Percentiles rank a stretch among this genome's conserved stretches.
These are phyloP conservation scores for Aphanomyces euteiches DNA, from an alignment of 352 stramenopile genomes.

Conservation along the genomic window DNA sequence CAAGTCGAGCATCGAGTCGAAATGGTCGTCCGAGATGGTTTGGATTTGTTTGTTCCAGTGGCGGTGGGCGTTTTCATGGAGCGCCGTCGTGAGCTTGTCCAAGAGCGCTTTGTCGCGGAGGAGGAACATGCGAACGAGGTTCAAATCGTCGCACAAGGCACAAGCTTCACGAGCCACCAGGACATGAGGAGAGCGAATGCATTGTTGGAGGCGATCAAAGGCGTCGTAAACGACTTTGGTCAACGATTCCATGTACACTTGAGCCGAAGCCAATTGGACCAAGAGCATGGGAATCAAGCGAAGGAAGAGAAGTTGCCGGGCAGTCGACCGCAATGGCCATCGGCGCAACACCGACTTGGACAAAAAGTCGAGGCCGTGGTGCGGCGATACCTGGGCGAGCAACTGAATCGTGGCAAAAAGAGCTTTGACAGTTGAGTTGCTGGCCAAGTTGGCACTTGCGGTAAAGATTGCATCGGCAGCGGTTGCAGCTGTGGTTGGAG, in stretches of 20 bases:
- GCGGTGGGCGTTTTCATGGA: slow-evolving; percentile 57
- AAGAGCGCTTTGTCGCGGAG: slow-evolving; percentile 50
- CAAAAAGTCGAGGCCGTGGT: slow-evolving; percentile 58
- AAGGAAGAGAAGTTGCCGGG: slow-evolving; percentile 72
- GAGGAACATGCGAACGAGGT: slow-evolving; percentile 67
- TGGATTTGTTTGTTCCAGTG: slow-evolving; percentile 80
- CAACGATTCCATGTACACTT: slow-evolving; percentile 25
- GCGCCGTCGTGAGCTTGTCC: slow-evolving; percentile 53
- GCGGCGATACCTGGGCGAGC: slow-evolving; percentile 55
- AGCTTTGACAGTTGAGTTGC: slow-evolving; percentile 17
- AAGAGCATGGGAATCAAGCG: slow-evolving; percentile 60
- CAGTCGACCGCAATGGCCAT: slow-evolving; percentile 68
- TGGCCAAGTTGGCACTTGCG: slow-evolving; percentile 18
- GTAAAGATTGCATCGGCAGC: slow-evolving; percentile 12
- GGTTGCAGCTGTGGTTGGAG: neutral
- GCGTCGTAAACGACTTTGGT: slow-evolving; percentile 43
- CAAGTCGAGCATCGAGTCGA: slow-evolving; percentile 76
- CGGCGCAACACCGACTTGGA: slow-evolving; percentile 59
- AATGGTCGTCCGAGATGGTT: slow-evolving; percentile 72
- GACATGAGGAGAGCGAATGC: slow-evolving; percentile 68
- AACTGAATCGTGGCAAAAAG: slow-evolving; percentile 37
- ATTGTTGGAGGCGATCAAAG: slow-evolving; percentile 49
- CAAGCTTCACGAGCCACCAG: slow-evolving; percentile 69
- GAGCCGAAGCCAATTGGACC: slow-evolving; percentile 40
- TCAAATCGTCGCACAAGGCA: slow-evolving; percentile 54